A percentile compares a stretch with the other conserved stretches of the same genome.
Conservation (phyloP, 2,329 filamentous ascomycete genomes). For the Beauveria australis region DNA sequence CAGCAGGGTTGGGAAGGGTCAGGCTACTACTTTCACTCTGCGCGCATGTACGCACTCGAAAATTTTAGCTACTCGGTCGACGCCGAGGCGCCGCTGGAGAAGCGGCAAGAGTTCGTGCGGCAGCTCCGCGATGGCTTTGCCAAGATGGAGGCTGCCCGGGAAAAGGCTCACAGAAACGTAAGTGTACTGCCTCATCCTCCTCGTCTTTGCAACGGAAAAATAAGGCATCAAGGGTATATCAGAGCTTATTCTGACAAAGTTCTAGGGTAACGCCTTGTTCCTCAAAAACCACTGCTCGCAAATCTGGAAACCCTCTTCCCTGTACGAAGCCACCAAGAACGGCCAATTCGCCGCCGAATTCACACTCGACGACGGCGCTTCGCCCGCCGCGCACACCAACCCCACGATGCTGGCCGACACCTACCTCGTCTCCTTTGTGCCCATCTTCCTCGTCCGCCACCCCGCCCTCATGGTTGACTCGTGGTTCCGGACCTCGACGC, state of each 20-base stretch:
- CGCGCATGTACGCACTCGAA: background rate
- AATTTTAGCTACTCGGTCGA: background rate
- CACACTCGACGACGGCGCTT: background rate
- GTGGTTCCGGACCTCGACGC: conserved; percentile 9
- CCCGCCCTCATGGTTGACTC: conserved; percentile 7
- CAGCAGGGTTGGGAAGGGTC: conserved; percentile 8
- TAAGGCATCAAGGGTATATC: background rate
- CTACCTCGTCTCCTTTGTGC: conserved; percentile 2
- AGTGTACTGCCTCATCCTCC: background rate
- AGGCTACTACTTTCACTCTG: conserved; percentile 5
- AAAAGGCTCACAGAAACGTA: conserved; percentile 3
- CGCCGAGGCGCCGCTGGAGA: background rate
- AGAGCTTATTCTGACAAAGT: background rate
- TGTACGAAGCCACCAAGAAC: background rate
- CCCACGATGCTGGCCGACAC: conserved; percentile 9
- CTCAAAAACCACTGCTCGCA: conserved; percentile 11
- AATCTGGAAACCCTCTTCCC: conserved; percentile 1
- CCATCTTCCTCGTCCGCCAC: conserved; percentile 10
- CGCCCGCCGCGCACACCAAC: background rate
- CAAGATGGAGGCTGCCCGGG: background rate
- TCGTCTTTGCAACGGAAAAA: background rate
- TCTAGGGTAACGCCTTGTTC: conserved; percentile 6
- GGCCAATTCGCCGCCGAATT: background rate
- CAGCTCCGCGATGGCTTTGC: conserved; percentile 1
- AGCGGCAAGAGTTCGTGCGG: background rate